A percentile compares a stretch with the other conserved stretches of the same genome.
phyloP scores from a whole-genome alignment of 192 early-diverging fungal species.

The Fimicolochytrium jonesii region DNA sequence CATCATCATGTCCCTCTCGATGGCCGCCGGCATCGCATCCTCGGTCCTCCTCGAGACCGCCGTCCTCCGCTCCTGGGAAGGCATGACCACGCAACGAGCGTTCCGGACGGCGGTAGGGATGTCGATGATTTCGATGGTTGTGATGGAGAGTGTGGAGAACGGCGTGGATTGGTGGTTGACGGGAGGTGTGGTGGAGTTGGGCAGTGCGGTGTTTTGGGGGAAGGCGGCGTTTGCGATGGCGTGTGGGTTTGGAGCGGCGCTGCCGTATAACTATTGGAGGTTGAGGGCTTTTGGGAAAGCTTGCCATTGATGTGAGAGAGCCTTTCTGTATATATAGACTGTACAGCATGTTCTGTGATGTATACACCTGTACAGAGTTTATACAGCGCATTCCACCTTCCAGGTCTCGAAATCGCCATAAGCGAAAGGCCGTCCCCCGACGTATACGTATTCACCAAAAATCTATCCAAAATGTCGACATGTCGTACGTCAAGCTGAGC shows the following conservation, averaged over 20 bases:
- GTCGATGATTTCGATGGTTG: slow-evolving; percentile 52
- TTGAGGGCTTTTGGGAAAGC: slow-evolving; percentile 46
- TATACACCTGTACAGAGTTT: too few relatives aligned
- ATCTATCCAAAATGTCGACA: too few relatives aligned
- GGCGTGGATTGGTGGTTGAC: slow-evolving; percentile 49
- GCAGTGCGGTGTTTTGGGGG: slow-evolving; percentile 44
- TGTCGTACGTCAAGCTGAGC: too few relatives aligned
- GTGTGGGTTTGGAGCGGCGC: slow-evolving; percentile 45
- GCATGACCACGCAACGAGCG: slow-evolving; percentile 17
- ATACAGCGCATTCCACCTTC: too few relatives aligned
- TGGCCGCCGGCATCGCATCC: slow-evolving; percentile 46
- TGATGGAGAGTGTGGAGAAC: slow-evolving; percentile 54
- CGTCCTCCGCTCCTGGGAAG: slow-evolving; percentile 19
- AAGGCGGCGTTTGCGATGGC: slow-evolving; percentile 31
- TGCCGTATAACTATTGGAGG: slow-evolving; percentile 57
- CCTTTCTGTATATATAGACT: too few relatives aligned
- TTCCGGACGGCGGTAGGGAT: slow-evolving; percentile 57
- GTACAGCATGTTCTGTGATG: too few relatives aligned
- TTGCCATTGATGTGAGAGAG: slow-evolving; percentile 44
- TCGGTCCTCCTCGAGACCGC: slow-evolving; percentile 49
- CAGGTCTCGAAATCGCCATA: too few relatives aligned
- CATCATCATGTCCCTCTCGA: slow-evolving; percentile 37
- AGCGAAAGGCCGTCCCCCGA: too few relatives aligned
- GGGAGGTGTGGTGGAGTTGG: slow-evolving; percentile 42
- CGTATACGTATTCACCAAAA: too few relatives aligned